Conservation (phyloP, 2,329 filamentous ascomycete species). For the Dothiorella sarmentorum region DNA sequence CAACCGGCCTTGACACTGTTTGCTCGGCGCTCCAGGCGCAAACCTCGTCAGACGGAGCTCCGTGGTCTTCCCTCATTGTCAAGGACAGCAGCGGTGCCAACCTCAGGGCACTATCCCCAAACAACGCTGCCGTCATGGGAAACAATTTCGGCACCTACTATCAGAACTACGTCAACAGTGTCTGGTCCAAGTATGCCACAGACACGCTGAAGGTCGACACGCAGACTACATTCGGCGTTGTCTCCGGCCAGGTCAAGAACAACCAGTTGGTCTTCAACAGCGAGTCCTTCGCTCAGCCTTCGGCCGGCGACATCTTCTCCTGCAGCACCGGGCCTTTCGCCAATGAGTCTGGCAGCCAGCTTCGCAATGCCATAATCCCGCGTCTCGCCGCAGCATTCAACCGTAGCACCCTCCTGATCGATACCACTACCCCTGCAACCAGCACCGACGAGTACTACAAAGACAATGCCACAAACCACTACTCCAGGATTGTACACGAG, state of each 20-base stretch:
- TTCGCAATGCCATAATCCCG: conserved; percentile 61
- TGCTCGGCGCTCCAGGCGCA: conserved; percentile 55
- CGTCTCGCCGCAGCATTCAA: conserved; percentile 75
- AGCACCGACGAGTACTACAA: conserved; percentile 33
- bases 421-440: conserved; percentile 39
- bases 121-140: conserved; percentile 46
- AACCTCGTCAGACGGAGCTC: conserved; percentile 50
- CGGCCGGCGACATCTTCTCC: conserved; percentile 59
- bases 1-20: conserved; percentile 56
- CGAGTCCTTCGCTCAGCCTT: conserved; percentile 20
- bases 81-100: conserved; percentile 32
- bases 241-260: conserved; percentile 48
- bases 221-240: conserved; percentile 56
- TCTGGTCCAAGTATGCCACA: conserved; percentile 48
- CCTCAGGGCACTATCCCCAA: conserved; percentile 44
- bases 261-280: conserved; percentile 42
- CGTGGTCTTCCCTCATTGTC: conserved; percentile 60
- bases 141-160: conserved; percentile 52
- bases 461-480: conserved; percentile 51
- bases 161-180: conserved; percentile 50
- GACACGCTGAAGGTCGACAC: conserved; percentile 59
- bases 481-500: conserved; percentile 58
- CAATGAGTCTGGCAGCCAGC: conserved; percentile 36
- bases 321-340: conserved; percentile 60
- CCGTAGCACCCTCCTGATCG: conserved; percentile 61